Conservation (phyloP, 1,284 basidiomycete species). For the Apiotrichum siamense region DNA sequence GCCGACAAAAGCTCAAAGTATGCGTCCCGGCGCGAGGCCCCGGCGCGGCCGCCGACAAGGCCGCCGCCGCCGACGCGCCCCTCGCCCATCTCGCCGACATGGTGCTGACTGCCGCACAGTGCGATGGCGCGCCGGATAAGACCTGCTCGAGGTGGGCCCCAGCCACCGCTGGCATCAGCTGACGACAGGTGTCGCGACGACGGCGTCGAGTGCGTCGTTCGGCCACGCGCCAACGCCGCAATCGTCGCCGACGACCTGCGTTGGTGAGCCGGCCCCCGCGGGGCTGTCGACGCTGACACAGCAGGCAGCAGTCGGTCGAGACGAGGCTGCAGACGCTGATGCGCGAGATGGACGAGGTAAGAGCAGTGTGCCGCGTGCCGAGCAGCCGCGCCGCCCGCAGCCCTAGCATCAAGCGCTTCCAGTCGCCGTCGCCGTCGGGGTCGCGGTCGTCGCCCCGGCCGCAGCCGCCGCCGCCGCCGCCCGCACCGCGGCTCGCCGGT, state of each 20-base stretch:
- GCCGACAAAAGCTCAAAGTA: constrained; percentile 20
- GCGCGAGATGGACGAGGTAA: constrained; percentile 10
- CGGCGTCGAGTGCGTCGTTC: constrained; percentile 17
- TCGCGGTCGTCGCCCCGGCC: no score
- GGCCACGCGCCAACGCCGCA: constrained; percentile 17
- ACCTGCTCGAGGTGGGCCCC: constrained; percentile 10
- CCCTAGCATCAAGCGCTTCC: no score
- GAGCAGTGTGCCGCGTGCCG: no score
- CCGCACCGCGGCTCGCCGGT: no score
- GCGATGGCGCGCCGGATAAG: constrained; percentile 9
- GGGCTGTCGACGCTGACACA: neutral
- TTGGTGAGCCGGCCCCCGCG: constrained; percentile 7
- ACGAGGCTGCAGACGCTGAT: constrained; percentile 4
- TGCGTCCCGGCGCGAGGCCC: no score
- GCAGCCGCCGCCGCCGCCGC: no score
- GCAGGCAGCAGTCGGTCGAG: constrained; percentile 18
- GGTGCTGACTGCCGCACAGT: constrained; percentile 6
- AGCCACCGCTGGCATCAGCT: neutral
- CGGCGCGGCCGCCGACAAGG: no score
- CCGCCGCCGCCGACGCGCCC: no score
- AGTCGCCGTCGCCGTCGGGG: no score
- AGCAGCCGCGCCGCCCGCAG: no score
- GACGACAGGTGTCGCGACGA: constrained; percentile 11
- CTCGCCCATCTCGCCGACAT: no score
- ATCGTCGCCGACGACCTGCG: constrained; percentile 17